These are phyloP conservation scores for Nepenthes gracilis DNA, from an alignment of 148 eudicot species.

Conservation along the genomic window DNA sequence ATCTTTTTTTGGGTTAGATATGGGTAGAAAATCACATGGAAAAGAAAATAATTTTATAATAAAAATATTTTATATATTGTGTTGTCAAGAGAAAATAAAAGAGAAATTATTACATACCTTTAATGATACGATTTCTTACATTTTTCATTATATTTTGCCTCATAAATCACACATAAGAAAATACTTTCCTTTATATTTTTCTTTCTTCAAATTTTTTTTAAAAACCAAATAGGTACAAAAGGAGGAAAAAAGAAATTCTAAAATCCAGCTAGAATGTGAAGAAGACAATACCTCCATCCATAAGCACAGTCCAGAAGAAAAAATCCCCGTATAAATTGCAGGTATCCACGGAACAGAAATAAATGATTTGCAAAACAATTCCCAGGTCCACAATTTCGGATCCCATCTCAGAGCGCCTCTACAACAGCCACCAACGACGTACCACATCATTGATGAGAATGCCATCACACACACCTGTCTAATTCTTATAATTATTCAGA, in stretches of 20 bases:
- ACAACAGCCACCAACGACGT: slow-evolving; percentile 23
- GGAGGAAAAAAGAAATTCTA: neutral
- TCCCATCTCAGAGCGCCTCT: slow-evolving; percentile 14
- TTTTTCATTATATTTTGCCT: no score
- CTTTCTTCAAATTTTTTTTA: no score
- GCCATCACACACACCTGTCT: slow-evolving; percentile 50
- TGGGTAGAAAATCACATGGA: no score
- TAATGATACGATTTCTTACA: no score
- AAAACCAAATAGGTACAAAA: neutral
- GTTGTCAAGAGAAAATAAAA: no score
- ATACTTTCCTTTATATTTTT: no score
- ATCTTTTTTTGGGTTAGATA: no score
- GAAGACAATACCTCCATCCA: slow-evolving; percentile 55
- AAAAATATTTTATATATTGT: no score
- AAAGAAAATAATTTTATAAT: no score
- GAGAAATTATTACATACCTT: no score
- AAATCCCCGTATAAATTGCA: slow-evolving; percentile 56
- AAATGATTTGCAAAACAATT: slow-evolving; percentile 24
- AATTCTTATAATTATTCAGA: slow-evolving; percentile 3
- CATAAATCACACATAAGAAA: no score
- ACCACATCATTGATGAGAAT: slow-evolving; percentile 42
- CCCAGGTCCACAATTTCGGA: slow-evolving; percentile 42
- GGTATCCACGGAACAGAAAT: slow-evolving; percentile 58
- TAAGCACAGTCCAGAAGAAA: slow-evolving; percentile 60
- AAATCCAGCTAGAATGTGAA: neutral